Base-by-base conservation (phyloP, 768 basidiomycete genomes). In the Kwoniella sp. region DNA sequence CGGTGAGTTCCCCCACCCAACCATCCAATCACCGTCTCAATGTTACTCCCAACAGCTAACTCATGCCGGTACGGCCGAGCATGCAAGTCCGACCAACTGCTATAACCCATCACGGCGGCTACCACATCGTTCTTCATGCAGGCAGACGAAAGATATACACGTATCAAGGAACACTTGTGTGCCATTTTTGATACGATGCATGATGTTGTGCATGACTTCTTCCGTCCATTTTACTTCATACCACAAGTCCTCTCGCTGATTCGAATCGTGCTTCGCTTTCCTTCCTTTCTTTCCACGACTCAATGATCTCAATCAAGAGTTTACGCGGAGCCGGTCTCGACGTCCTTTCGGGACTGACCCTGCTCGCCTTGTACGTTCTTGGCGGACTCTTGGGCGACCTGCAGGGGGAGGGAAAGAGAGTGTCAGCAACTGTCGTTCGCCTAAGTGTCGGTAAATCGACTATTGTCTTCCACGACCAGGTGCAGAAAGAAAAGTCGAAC, bases 311-410 rank as follows among this genome's bases (percentile, higher is more conserved):
- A n/a, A n/a, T n/a, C n/a, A n/a, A 37, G 41, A 45, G 17, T 3
- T 45, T 45, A 45, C 5, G 41, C 41, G 20, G 59, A 60, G 23
- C 64, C 66, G 31, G 68, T 66, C 69, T 73, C 72, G 15, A 68
- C 62, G 12, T 70, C 72, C 45, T 68, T 66, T 28, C 72, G 37
- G 41, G 62, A 62, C 55, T 53, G 38, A 28, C 64, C 63, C 48
- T 38, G 58, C 62, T 73, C 68, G 38, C 50, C 55, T 26, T 37
- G 59, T 23, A 73, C 45, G 20, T 31, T 38, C 29, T 67, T 15
- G 17, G 68, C 71, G 26, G 71, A 64, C n/a, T 58, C 55, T 59
- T 73, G 59, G 11, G 47, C 48, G 34, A 47, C 60, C 69, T 65
- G 51, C 0, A 0, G 25, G 2, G 29, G 8, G 11, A 45, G 4